A percentile compares a stretch with the other conserved stretches of the same genome.
These are phyloP conservation scores for Mycena rosella DNA, from an alignment of 768 basidiomycete species.

Conservation along the genomic window DNA sequence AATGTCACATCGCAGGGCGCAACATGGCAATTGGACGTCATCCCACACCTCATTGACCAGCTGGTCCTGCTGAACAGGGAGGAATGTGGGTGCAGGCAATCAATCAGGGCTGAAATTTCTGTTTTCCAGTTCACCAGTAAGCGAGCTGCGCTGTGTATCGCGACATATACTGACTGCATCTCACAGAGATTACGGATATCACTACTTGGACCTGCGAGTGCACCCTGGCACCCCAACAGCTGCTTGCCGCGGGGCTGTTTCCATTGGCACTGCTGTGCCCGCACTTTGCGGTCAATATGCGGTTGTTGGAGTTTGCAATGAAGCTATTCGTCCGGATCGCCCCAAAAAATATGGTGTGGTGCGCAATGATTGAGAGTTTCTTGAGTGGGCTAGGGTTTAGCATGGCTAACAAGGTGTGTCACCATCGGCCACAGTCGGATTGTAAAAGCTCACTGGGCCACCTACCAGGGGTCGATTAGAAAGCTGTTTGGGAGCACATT, in stretches of 20 bases:
- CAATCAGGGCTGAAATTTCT: too few relatives aligned
- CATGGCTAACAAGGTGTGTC: not conserved
- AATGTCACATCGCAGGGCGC: too few relatives aligned
- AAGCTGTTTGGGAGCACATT: not conserved
- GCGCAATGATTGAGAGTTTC: slow-evolving; percentile 31
- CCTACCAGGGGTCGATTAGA: not conserved
- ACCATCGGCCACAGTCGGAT: not conserved
- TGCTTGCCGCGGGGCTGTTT: slow-evolving; percentile 42
- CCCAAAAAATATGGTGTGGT: slow-evolving; percentile 40
- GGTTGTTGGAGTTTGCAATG: too few relatives aligned
- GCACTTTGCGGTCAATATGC: slow-evolving; percentile 42
- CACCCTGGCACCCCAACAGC: slow-evolving; percentile 29
- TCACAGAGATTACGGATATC: too few relatives aligned
- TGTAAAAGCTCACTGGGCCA: not conserved
- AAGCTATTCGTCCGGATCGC: slow-evolving; percentile 32
- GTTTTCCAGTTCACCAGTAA: too few relatives aligned
- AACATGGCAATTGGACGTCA: too few relatives aligned
- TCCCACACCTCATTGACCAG: too few relatives aligned
- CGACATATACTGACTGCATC: too few relatives aligned
- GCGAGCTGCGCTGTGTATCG: too few relatives aligned
- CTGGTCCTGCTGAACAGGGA: too few relatives aligned
- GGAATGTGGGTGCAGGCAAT: too few relatives aligned
- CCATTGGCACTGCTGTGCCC: slow-evolving; percentile 44
- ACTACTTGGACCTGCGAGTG: too few relatives aligned
- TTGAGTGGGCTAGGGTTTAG: not conserved